A percentile compares a stretch with the other conserved stretches of the same genome.
These are phyloP conservation scores for Colletotrichum siamense DNA, from an alignment of 2,329 filamentous ascomycete species.

Conservation along the genomic window DNA sequence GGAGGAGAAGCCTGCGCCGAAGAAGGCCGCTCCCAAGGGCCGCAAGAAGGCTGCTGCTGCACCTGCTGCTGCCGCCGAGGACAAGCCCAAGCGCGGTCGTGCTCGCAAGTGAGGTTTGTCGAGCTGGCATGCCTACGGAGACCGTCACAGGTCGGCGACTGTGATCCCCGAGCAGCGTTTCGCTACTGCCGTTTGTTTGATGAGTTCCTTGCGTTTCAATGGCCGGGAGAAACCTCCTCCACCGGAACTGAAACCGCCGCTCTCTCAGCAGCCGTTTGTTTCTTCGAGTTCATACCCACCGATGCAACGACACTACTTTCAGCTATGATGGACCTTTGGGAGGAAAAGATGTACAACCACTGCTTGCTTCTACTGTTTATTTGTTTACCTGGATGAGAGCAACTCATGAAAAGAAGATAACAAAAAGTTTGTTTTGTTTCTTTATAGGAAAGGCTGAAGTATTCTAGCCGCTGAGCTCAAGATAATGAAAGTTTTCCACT, in stretches of 20 bases:
- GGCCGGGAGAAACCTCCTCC: no score
- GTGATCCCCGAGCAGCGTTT: neutral
- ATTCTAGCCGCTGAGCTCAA: neutral
- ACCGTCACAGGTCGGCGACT: neutral
- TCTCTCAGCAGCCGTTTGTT: neutral
- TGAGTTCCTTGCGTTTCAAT: neutral
- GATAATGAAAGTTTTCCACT: neutral
- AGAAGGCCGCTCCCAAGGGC: constrained; percentile 8
- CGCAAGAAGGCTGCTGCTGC: constrained; percentile 20
- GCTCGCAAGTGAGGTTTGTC: constrained; percentile 10
- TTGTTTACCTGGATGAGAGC: neutral
- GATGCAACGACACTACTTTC: neutral
- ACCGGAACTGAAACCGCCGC: neutral
- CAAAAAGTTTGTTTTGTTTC: neutral
- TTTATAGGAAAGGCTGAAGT: neutral
- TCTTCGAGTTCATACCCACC: constrained; percentile 5
- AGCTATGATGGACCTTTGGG: neutral
- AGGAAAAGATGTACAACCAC: neutral
- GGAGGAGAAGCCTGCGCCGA: neutral
- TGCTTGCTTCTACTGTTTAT: neutral
- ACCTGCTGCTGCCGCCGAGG: constrained; percentile 2
- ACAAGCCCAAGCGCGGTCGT: constrained; percentile 7
- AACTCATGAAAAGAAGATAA: neutral
- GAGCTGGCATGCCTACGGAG: neutral
- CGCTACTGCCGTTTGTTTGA: neutral